Base-by-base conservation (phyloP, 1,284 basidiomycete species). In the Trichosporon ovoides region DNA sequence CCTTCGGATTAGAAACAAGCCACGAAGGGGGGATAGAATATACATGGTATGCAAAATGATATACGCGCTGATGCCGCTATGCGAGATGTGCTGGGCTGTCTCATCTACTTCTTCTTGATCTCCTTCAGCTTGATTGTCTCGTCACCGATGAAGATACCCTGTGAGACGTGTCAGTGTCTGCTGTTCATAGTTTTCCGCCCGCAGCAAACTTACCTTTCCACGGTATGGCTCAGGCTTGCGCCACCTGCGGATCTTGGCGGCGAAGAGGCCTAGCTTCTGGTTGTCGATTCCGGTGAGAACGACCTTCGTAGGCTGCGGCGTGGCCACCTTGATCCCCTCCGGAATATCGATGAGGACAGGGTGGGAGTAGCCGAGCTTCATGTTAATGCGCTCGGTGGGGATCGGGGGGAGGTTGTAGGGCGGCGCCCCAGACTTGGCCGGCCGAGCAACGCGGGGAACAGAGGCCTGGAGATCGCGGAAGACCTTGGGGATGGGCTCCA, bases 141-240 rank as follows among this genome's bases (percentile, higher is more conserved):
- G 66, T 85, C 83, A 31, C 88, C 88, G 52, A 97, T 85, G 74
- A 97, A 96, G 64, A 98, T 87, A 61, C 94, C 94, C 87, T 93
- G 65, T 11, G 31, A 28, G 53, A 20, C 7, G 11, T n/a, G 28
- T 51, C 13, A 34, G 19, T 14, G 13, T 10, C 19, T 38, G 37
- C 34, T 35, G 19, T 19, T 12, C 19, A 16, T 9, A 6, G 3
- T 24, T n/a, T 11, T 16, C 18, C 5, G 31, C 35, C 37, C 11
- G 16, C n/a, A 16, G 24, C 18, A 36, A 3, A 78, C 86, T 58
- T 70, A 91, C 91, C 83, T 96, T 94, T 68, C 92, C 93, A 80
- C 98, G 93, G 80, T 98, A 98, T 19, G 94, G 94, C 74, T 98
- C 96, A 14, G 95, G 95, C 68, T 87, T 87, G 66, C 95, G 84